These are phyloP conservation scores for Candida hungchunana DNA, from an alignment of 805 yeast genomes.

Conservation along the genomic window DNA sequence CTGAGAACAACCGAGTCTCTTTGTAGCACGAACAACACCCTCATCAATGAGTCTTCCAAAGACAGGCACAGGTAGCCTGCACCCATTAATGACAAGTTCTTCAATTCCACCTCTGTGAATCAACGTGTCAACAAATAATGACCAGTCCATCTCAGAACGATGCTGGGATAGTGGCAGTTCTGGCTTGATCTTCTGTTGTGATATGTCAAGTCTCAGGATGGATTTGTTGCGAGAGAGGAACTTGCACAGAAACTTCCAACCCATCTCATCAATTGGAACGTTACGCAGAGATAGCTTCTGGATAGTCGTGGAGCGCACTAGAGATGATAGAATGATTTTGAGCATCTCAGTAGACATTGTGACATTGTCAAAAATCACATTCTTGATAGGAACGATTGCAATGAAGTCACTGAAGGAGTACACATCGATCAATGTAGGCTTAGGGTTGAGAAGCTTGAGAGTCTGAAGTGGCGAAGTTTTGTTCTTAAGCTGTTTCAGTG, in stretches of 20 bases:
- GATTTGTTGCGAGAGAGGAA: slow-evolving; percentile 62
- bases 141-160: slow-evolving; percentile 83
- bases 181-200: slow-evolving; percentile 49
- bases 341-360: slow-evolving; percentile 72
- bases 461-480: slow-evolving; percentile 70
- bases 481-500: slow-evolving; percentile 73
- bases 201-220: slow-evolving; percentile 58
- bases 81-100: slow-evolving; percentile 79
- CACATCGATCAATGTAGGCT: slow-evolving; percentile 84
- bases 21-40: slow-evolving; percentile 51
- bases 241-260: slow-evolving; percentile 79
- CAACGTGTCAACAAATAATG: slow-evolving; percentile 64
- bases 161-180: slow-evolving; percentile 33
- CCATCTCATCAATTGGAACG: slow-evolving; percentile 63
- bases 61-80: slow-evolving; percentile 49
- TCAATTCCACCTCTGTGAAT: slow-evolving; percentile 70
- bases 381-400: slow-evolving; percentile 76
- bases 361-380: slow-evolving; percentile 77
- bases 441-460: slow-evolving; percentile 76
- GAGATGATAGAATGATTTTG: slow-evolving; percentile 62
- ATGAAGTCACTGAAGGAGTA: slow-evolving; percentile 86
- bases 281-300: slow-evolving; percentile 76
- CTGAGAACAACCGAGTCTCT: slow-evolving; percentile 72
- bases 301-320: slow-evolving; percentile 59
- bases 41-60: slow-evolving; percentile 52